Evolutionary conservation across 768 basidiomycete genomes (phyloP), one percentile per base, ranked within the genome.

Genomic region (Pholiota microspora): DNA sequence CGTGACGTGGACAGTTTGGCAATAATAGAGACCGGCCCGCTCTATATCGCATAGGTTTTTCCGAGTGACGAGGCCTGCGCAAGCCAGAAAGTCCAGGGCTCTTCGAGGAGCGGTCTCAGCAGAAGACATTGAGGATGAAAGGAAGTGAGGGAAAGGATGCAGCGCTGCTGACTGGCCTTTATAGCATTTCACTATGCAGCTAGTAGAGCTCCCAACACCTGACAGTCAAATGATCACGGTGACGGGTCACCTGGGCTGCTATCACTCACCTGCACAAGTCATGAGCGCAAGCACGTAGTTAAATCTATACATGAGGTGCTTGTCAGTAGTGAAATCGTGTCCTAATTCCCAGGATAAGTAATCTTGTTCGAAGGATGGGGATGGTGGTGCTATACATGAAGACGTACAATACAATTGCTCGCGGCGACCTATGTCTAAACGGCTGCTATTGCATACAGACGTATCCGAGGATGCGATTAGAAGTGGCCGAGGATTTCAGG

Each of bases 211-310:
- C 62, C 54, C 57, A 59, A 56, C 62, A 63, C 60, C 62, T 63
- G 62, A 59, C 58, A 36, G 31, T 10, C 16, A 49, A 49, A 50
- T 49, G 60, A 55, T 63, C 62, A 63, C 58, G 59, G 44, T 51
- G 45, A 47, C 42, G 57, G 60, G 58, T 63, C 62, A 63, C 56
- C 62, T 63, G 62, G 46, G 51, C 60, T 44, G 50, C 53, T 54
- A 58, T 59, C 55, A 47, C 60, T 54, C 62, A 63, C 53, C 62
- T 61, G 62, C 32, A 42, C 58, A 59, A 58, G 62, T 63, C 62
- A 63, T 61, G 59, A 53, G 62, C 62, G 49, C 59, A 47, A 57
- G 49, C 54, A 59, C 54, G 61, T 45, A 45, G 34, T 31, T 18
- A 40, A 24, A 45, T 46, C 45, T 42, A 34, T 51, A 25, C 28